A percentile compares a stretch with the other conserved stretches of the same genome.
phyloP scores from a whole-genome alignment of 1,284 basidiomycete genomes.

The Xerocomus nothofagi region DNA sequence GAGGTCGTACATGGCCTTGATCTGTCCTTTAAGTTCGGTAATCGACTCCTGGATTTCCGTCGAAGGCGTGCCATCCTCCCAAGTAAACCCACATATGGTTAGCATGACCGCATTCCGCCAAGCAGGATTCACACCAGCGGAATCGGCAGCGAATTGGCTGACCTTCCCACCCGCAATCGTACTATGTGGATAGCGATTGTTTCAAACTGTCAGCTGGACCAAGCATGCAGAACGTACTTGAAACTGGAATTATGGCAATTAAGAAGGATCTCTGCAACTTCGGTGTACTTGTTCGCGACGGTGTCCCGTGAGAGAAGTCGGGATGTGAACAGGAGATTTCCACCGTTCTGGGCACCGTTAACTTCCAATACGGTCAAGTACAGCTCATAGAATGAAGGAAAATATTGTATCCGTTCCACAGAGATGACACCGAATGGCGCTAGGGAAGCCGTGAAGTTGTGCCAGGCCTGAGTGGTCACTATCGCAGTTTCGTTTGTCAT shows the following conservation, averaged over 20 bases:
- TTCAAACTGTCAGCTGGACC: not conserved
- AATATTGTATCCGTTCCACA: constrained; percentile 5
- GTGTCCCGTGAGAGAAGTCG: constrained; percentile 40
- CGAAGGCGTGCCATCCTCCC: constrained; percentile 36
- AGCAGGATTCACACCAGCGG: constrained; percentile 43
- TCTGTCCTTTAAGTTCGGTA: constrained; percentile 28
- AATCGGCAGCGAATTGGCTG: constrained; percentile 35
- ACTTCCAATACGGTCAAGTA: constrained; percentile 22
- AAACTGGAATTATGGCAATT: constrained; percentile 9
- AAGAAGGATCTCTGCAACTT: constrained; percentile 33
- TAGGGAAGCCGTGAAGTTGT: constrained; percentile 23
- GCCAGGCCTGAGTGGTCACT: constrained; percentile 34
- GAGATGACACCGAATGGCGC: constrained; percentile 6
- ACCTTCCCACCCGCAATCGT: constrained; percentile 43
- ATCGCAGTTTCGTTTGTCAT: constrained; percentile 35
- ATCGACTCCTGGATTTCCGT: constrained; percentile 31
- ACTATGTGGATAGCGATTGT: too few species aligned
- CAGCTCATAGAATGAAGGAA: constrained; percentile 34
- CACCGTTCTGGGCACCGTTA: constrained; percentile 12
- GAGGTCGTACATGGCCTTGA: constrained; percentile 23
- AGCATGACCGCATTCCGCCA: constrained; percentile 43
- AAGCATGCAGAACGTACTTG: constrained; percentile 9
- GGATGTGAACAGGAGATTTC: constrained; percentile 35
- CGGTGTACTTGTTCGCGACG: constrained; percentile 28
- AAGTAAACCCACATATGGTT: constrained; percentile 26